phyloP scores from a whole-genome alignment of 129 eudicot genomes.

The carrot (Daucus carota) region DNA sequence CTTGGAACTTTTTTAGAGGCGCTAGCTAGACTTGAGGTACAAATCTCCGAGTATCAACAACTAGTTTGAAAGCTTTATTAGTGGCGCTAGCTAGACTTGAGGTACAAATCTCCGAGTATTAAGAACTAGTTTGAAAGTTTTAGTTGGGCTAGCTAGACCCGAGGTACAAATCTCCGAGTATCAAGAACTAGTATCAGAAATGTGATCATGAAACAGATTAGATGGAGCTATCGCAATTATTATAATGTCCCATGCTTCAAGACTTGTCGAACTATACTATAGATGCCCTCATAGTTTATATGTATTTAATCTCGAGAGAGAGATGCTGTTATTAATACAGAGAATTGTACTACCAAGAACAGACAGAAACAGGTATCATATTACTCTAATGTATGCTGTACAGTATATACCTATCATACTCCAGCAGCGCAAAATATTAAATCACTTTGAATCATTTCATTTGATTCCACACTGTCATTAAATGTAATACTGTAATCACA shows the following conservation, averaged over 20 bases:
- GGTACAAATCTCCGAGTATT: not conserved
- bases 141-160: not conserved
- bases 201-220: not conserved
- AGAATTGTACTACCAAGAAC: constrained; percentile 3
- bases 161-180: not conserved
- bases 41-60: no score
- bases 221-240: not conserved
- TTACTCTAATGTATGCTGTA: not conserved
- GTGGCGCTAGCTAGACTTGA: not conserved
- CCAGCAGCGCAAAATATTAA: no score
- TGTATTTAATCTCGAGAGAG: not conserved
- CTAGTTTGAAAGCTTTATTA: not conserved
- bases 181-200: not conserved
- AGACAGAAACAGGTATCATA: constrained; percentile 2
- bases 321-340: not conserved
- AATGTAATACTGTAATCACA: not conserved
- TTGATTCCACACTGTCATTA: not conserved
- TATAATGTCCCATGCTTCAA: not conserved
- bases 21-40: not conserved
- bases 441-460: not conserved
- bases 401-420: not conserved
- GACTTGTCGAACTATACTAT: not conserved
- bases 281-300: not conserved
- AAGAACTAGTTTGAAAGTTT: not conserved
- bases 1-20: not conserved